phyloP scores from a whole-genome alignment of 495 filamentous ascomycete genomes.

The Hyaloscypha variabilis region DNA sequence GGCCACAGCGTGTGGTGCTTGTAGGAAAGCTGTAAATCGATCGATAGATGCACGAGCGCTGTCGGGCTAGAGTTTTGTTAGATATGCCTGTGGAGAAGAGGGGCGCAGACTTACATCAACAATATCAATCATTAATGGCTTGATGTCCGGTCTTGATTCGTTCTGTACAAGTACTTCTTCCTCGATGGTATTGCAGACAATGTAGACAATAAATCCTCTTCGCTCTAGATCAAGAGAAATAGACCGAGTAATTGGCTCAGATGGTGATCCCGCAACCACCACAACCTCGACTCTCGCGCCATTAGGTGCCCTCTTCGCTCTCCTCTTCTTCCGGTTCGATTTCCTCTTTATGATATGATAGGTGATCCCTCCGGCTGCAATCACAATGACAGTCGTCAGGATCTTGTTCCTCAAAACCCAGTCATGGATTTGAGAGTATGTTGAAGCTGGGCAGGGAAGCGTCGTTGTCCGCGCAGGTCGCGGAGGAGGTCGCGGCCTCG shows the following conservation, averaged over 20 bases:
- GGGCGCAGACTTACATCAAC: constrained; percentile 58
- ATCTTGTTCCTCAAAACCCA: constrained; percentile 75
- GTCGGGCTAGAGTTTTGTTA: constrained; percentile 41
- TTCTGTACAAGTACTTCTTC: constrained; percentile 81
- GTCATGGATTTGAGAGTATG: constrained; percentile 46
- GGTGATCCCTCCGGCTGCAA: constrained; percentile 69
- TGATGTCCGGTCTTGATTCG: constrained; percentile 77
- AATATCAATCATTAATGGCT: constrained; percentile 80
- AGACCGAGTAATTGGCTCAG: constrained; percentile 77
- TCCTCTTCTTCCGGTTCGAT: constrained; percentile 63
- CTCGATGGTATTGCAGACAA: constrained; percentile 76
- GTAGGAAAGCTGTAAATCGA: constrained; percentile 67
- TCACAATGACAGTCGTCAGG: constrained; percentile 65
- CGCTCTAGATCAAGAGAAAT: constrained; percentile 85
- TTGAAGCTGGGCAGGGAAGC: constrained; percentile 38
- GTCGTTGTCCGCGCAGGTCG: constrained; percentile 39
- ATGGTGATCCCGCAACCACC: constrained; percentile 80
- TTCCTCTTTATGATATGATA: constrained; percentile 67
- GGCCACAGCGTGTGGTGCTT: constrained; percentile 69
- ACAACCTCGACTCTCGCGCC: constrained; percentile 91
- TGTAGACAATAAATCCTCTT: constrained; percentile 89
- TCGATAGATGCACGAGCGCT: constrained; percentile 63
- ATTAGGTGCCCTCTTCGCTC: constrained; percentile 75
- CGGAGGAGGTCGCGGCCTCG: constrained; percentile 58
- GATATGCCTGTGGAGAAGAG: constrained; percentile 1